Evolutionary conservation across 768 basidiomycete genomes (phyloP), one percentile per base, ranked within the genome.

Genomic region (Polyporus arcularius): DNA sequence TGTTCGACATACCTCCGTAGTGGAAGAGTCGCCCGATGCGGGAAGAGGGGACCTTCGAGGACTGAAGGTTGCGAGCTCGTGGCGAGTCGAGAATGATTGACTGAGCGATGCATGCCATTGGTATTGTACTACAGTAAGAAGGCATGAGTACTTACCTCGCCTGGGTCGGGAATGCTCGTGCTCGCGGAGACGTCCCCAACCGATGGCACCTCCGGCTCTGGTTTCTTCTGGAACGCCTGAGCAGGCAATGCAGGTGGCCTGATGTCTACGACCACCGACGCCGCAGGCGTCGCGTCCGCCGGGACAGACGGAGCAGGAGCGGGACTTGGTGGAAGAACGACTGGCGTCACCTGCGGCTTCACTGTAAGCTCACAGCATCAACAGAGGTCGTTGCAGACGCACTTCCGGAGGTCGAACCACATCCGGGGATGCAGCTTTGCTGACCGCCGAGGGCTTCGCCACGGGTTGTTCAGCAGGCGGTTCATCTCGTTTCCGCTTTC

Each of bases 21-120:
- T 98, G 96, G 65, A 98, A 92, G 8, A 98, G 70, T 15, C 96
- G 82, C 4, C 94, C 96, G 9, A 98, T 79, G 11, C 89, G 82
- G 0, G 95, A 96, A 0, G 94, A 92, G 15, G 96, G 96, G 0
- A 98, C 94, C 71, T 84, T 92, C 4, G 95, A 96, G 0, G 94
- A 86, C 68, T 87, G 86, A 2, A 92, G 74, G 18, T 80, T 80
- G 12, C 85, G 82, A 3, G 67, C 38, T 16, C 66, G 52, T 1
- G 63, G 58, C 2, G 45, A 31, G 9, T 46, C 57, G 4, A 42
- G 30, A 6, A 35, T 10, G 1, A 55, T 5, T 39, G 35, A 15
- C 55, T 56, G 10, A 28, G 41, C 4, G 10, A 15, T 35, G 35
- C 16, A 26, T 53, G 1, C 2, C 43, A 16, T 3, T 16, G 16